Base-by-base conservation (phyloP, 768 basidiomycete species). In the Lactarius hatsudake region DNA sequence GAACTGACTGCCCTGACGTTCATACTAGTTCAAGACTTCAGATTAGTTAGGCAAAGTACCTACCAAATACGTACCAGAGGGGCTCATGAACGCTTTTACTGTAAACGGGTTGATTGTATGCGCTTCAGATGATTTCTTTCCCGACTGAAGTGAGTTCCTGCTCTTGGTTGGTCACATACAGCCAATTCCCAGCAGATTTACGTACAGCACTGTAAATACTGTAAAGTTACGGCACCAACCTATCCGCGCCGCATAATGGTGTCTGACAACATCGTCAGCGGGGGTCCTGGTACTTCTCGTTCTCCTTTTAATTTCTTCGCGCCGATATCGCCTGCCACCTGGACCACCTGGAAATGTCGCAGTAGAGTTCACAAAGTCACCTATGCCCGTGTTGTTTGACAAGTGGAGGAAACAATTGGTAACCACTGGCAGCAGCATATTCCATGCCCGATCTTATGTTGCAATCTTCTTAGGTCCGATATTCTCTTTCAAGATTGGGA, bases 401-500 rank as follows among this genome's bases (percentile, higher is more conserved):
- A 54, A 28, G 36, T 66, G 63, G 64, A 55, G 57, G 34, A 43
- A 40, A 45, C 34, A 58, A 13, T 67, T 36, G 63, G 66, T 67
- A 0, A 8, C 23, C 10, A 26, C 32, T 3, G 3, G 20, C 32
- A 12, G 5, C n/a, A 42, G 13, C 9, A 45, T n/a, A 23, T 20
- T 17, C 1, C 38, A 43, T 40, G 23, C 18, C 6, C 5, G 18
- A 17, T 12, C n/a, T 58, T 38, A 51, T 36, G 10, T 32, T 5
- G 1, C 20, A 23, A 15, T n/a, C 13, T 17, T 32, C 45, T 15
- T 36, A 69, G 67, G 69, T 18, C 53, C 38, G 30, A 65, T 69
- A 30, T 69, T 71, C 58, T 64, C 63, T 13, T 61, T 69, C 62
- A 59, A 45, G 26, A 15, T 69, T 23, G 56, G 68, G 26, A 30